Percentiles rank a stretch among this genome's conserved stretches.
Evolutionary conservation across 2,329 filamentous ascomycete species (phyloP).

Genomic region (Scedosporium boydii): DNA sequence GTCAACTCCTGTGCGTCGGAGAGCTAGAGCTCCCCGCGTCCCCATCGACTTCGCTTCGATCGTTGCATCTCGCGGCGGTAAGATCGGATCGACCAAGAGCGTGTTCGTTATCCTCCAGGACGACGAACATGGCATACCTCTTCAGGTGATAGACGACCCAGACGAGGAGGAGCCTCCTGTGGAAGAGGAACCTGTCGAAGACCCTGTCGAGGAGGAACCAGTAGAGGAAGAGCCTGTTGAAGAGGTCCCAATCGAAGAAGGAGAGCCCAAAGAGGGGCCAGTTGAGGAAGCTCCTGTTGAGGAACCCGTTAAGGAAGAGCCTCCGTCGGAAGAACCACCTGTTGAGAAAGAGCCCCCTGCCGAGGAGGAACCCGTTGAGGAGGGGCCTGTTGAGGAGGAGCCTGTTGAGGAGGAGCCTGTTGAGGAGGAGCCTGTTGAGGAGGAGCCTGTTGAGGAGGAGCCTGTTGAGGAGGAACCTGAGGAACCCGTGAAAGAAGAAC

Average conservation of each 20-base stretch:
- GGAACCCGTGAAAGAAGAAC: not conserved
- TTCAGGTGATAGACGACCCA: not conserved
- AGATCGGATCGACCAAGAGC: not conserved
- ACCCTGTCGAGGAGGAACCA: not conserved
- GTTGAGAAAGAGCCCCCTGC: not conserved
- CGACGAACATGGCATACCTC: not conserved
- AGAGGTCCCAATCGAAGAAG: not conserved
- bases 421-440: not conserved
- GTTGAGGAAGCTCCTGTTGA: not conserved
- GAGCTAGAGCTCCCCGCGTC: not conserved
- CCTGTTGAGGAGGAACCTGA: not conserved
- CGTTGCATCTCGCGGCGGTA: too few relatives aligned
- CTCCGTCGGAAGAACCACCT: not conserved
- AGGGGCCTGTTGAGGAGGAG: not conserved
- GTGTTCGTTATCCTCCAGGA: not conserved
- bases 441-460: not conserved
- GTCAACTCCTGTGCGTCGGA: not conserved
- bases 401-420: not conserved
- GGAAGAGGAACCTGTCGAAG: not conserved
- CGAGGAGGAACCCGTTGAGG: not conserved
- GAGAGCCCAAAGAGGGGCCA: not conserved
- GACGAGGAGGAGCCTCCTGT: not conserved
- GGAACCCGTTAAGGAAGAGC: not conserved
- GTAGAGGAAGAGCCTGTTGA: not conserved
- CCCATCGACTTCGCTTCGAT: not conserved